These are phyloP conservation scores for Eruca vesicaria DNA, from an alignment of 441 rosid genomes.

Conservation along the genomic window DNA sequence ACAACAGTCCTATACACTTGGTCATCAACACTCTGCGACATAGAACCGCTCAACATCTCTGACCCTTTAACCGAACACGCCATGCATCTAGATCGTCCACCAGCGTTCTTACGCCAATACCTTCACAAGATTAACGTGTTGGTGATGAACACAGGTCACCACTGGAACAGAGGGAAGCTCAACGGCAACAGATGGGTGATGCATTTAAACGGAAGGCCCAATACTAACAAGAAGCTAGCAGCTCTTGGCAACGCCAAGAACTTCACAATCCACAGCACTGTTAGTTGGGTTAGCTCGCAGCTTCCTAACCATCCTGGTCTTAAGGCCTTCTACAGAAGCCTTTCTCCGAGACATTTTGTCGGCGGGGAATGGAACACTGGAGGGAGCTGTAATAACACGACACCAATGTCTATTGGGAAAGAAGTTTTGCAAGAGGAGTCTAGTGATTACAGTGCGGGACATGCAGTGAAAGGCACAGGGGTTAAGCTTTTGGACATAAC, in stretches of 20 bases:
- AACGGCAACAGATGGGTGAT: conserved; percentile 79
- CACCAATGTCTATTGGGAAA: conserved; percentile 81
- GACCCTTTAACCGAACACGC: conserved; percentile 65
- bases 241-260: conserved; percentile 76
- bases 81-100: conserved; percentile 97
- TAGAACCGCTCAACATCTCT: conserved; percentile 53
- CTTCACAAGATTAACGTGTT: conserved; percentile 61
- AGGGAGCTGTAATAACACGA: conserved; percentile 87
- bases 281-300: conserved; percentile 75
- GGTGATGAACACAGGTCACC: conserved; percentile 92
- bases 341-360: conserved; percentile 89
- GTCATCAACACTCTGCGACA: conserved; percentile 82
- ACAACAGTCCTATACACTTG: conserved; percentile 85
- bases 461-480: conserved; percentile 70
- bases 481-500: conserved; percentile 83
- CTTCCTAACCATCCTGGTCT: conserved; percentile 56
- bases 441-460: conserved; percentile 57
- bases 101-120: conserved; percentile 60
- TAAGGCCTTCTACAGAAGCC: conserved; percentile 81
- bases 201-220: conserved; percentile 66
- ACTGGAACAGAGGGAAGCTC: conserved; percentile 91
- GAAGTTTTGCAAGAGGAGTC: conserved; percentile 75
- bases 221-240: conserved; percentile 59
- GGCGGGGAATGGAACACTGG: conserved; percentile 98
- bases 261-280: conserved; percentile 77